Evolutionary conservation across 495 filamentous ascomycete species (phyloP).

Genomic region (Hypoxylon lenormandii): DNA sequence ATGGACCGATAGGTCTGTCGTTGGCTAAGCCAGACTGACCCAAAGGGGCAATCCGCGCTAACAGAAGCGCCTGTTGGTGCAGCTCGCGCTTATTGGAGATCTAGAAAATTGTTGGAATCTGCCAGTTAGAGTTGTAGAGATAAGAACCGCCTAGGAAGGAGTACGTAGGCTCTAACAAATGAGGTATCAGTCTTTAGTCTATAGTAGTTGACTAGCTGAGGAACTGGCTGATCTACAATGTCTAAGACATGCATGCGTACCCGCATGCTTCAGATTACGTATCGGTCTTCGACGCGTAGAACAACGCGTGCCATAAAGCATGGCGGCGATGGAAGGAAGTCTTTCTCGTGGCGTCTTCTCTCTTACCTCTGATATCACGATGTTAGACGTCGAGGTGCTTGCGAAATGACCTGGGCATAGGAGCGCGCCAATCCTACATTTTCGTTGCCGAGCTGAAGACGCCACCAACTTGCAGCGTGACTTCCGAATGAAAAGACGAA

Average conservation of each 20-base stretch:
- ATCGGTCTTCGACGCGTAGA: conserved; percentile 19
- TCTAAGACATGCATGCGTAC: conserved; percentile 46
- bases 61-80: conserved; percentile 36
- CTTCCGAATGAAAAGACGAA: background rate
- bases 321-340: conserved; percentile 16
- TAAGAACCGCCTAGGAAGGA: background rate
- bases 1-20: conserved; percentile 11
- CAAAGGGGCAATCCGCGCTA: conserved; percentile 39
- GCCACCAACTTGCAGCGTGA: conserved; percentile 12
- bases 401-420: conserved; percentile 19
- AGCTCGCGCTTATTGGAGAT: conserved; percentile 35
- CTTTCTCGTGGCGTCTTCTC: conserved; percentile 8
- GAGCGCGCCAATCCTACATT: conserved; percentile 38
- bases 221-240: conserved; percentile 29
- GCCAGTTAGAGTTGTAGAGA: conserved; percentile 9
- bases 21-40: conserved; percentile 22
- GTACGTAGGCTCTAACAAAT: conserved; percentile 10
- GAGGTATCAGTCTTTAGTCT: conserved; percentile 6
- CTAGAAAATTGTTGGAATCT: conserved; percentile 25
- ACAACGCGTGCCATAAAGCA: conserved; percentile 11
- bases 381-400: conserved; percentile 20
- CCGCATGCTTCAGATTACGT: conserved; percentile 20
- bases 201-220: conserved; percentile 26
- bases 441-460: conserved; percentile 23
- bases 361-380: conserved; percentile 11